Base-by-base conservation (phyloP, 257 asterid species). In the Przewalskia tangutica region DNA sequence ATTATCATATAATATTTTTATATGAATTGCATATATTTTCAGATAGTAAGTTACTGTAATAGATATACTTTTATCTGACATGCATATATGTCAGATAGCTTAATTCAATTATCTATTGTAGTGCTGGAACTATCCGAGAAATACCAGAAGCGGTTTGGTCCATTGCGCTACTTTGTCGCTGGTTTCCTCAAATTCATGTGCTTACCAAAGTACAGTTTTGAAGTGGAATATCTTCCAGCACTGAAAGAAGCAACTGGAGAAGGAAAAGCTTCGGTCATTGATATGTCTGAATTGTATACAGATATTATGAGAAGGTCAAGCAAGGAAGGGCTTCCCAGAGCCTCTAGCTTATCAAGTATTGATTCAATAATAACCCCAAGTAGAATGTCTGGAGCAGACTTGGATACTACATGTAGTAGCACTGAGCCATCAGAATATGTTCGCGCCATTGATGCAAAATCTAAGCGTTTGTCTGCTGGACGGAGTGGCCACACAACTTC, bases 91-190 rank as follows among this genome's bases (percentile, higher is more conserved):
- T 27, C 32, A 27, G 32, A 73, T 48, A 48, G 79, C 54, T 62
- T 81, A n/a, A 54, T 68, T 56, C 77, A 79, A 44, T 59, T 82
- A 10, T 76, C 66, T 82, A 62, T 66, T 87, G 88, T 93, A 94
- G 99, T 95, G 63, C 81, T 95, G 92, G 98, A 94, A 90, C 97
- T 94, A 55, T 95, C 98, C 17, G 99, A 94, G 90, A 95, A 88
- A 86, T 91, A 91, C 84, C 99, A 95, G 85, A 94, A 94, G 85
- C 91, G 97, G 34, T 95, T 94, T 79, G 99, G 99, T 85, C 99
- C 99, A 46, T 80, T 95, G 50, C 97, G 99, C 27, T 95, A 95
- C 86, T 92, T 95, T 53, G 98, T 95, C 77, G 99, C 99, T 56
- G 99, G 99, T 53, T 87, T 95, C 83, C 96, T 95, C 86, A 95